Base-by-base conservation (phyloP, 139 green algal genomes). In the Micractinium sp. region DNA sequence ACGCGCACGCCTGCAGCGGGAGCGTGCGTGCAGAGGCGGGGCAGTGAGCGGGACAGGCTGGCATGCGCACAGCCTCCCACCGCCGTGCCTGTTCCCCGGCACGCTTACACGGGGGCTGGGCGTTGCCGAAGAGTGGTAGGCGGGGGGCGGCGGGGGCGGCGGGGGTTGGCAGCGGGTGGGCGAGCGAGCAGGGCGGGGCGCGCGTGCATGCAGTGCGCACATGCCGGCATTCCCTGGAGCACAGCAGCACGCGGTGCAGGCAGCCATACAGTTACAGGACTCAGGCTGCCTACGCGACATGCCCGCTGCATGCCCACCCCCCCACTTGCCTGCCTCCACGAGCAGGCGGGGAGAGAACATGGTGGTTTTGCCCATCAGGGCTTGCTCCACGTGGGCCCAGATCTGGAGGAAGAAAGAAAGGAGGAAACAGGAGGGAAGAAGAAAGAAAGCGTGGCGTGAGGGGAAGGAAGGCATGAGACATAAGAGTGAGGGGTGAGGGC, bases 321-420 rank as follows among this genome's bases (percentile, higher is more conserved):
- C n/a, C n/a, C n/a, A 7, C 93, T 86, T 84, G 94, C 94, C 94
- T 39, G 87, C 82, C 22, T 95, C 88, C 73, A 94, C 69, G 73
- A 97, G 91, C 66, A 93, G 66, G 25, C 87, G 73, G 20, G 95
- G 94, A 22, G 74, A 93, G 41, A 97, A 92, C 69, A 97, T 92
- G 56, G 96, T 97, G 33, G 92, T 97, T 90, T 98, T 98, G 60
- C 85, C 90, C 60, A 93, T 75, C 61, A 98, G 88, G 3, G 92
- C 81, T 16, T 39, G 61, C 76, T 85, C 79, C 18, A 78, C 86
- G 0, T 71, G 85, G 31, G 5, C 18, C 63, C 31, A 73, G 35
- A 66, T 31, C 87, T 53, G 82, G 0, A 53, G 36, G 67, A 19
- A 38, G 36, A 47, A 81, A 16, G 31, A 12, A 4, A 16, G 29